These are phyloP conservation scores for Pseudovirgaria hyperparasitica DNA, from an alignment of 2,329 filamentous ascomycete species.

Conservation along the genomic window DNA sequence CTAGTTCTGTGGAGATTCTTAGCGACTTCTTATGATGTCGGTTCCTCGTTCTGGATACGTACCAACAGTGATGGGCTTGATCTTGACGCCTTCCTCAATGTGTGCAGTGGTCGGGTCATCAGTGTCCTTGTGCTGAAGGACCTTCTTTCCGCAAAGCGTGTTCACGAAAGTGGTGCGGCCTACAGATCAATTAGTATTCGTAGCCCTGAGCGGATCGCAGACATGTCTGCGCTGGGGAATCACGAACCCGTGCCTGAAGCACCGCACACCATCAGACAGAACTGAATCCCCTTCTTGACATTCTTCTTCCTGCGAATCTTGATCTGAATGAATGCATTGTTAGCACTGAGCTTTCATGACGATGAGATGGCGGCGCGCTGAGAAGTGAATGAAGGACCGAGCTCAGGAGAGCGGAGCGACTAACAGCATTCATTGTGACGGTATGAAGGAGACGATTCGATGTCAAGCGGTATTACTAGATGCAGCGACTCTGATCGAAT, in stretches of 20 bases:
- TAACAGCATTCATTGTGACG: too few relatives aligned
- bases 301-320: slow-evolving; percentile 99
- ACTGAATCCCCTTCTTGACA: slow-evolving; percentile 99
- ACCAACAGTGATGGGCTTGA: slow-evolving; percentile 98
- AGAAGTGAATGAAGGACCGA: too few relatives aligned
- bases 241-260: slow-evolving; percentile 89
- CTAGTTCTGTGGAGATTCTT: slow-evolving; percentile 52
- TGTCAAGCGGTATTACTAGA: too few relatives aligned
- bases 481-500: too few relatives aligned
- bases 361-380: too few relatives aligned
- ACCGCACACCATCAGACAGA: slow-evolving; percentile 99
- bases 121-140: slow-evolving; percentile 80
- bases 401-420: too few relatives aligned
- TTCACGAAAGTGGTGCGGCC: slow-evolving; percentile 98
- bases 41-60: slow-evolving; percentile 22
- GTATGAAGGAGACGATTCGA: too few relatives aligned
- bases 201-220: too few relatives aligned
- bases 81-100: slow-evolving; percentile 92
- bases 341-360: slow-evolving; percentile 11
- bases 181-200: slow-evolving; percentile 34
- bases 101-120: slow-evolving; percentile 84
- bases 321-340: slow-evolving; percentile 35
- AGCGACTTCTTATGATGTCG: not conserved
- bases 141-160: slow-evolving; percentile 91
- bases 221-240: slow-evolving; percentile 3